Conservation (phyloP, 2,329 filamentous ascomycete genomes). For the Aureobasidium namibiae region DNA sequence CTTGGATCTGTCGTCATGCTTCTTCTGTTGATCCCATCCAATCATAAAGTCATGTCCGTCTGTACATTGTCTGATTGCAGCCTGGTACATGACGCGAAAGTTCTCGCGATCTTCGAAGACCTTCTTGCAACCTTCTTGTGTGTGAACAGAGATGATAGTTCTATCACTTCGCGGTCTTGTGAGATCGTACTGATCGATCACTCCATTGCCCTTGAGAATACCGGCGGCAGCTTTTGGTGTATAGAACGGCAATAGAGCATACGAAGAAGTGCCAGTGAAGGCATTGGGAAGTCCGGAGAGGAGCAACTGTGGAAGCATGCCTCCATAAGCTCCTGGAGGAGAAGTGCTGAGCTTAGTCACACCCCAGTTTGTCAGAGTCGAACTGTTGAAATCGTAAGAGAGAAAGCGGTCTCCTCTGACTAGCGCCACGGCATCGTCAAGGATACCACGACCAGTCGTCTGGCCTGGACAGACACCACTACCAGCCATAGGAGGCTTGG, state of each 20-base stretch:
- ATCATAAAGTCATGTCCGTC: slow-evolving; percentile 41
- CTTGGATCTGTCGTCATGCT: slow-evolving; percentile 33
- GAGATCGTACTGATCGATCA: slow-evolving; percentile 39
- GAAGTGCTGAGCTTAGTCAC: slow-evolving; percentile 33
- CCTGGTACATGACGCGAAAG: slow-evolving; percentile 42
- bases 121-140: slow-evolving; percentile 42
- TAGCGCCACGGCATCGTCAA: slow-evolving; percentile 41
- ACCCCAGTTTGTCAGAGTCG: slow-evolving; percentile 44
- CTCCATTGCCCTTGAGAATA: slow-evolving; percentile 41
- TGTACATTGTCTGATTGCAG: slow-evolving; percentile 33
- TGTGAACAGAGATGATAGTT: slow-evolving; percentile 40
- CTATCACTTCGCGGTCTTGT: slow-evolving; percentile 34
- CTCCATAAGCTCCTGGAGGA: slow-evolving; percentile 37
- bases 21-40: slow-evolving; percentile 36
- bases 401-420: slow-evolving; percentile 40
- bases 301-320: slow-evolving; percentile 37
- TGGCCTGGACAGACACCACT: slow-evolving; percentile 39
- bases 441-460: slow-evolving; percentile 38
- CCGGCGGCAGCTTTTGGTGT: slow-evolving; percentile 40
- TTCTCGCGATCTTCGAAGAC: slow-evolving; percentile 42
- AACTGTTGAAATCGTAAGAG: slow-evolving; percentile 42
- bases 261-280: slow-evolving; percentile 42
- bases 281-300: slow-evolving; percentile 40
- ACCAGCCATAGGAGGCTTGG: slow-evolving; percentile 44
- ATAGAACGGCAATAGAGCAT: slow-evolving; percentile 44